A percentile compares a stretch with the other conserved stretches of the same genome.
Conservation (phyloP, 768 basidiomycete genomes). For the Leccinum aurantiacum region DNA sequence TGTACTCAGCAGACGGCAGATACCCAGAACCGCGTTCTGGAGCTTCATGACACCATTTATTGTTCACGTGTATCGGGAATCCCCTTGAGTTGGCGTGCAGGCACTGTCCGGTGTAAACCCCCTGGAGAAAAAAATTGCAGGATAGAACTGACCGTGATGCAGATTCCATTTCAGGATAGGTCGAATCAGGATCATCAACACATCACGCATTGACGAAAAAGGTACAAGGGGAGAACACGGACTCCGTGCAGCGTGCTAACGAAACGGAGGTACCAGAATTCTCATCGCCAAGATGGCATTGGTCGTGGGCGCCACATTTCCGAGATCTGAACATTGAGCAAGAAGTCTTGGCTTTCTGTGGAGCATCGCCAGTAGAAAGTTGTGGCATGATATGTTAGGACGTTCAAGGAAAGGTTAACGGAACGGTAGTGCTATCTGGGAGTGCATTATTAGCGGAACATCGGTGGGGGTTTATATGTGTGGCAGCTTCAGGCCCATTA, state of each 20-base stretch:
- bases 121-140: neutral
- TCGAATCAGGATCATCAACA: neutral
- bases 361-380: neutral
- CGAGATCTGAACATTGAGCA: neutral
- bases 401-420: neutral
- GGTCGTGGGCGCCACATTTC: neutral
- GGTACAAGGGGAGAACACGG: slow-evolving; percentile 9
- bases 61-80: neutral
- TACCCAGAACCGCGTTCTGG: neutral
- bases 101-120: slow-evolving; percentile 1
- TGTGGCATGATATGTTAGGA: neutral
- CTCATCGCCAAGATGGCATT: neutral
- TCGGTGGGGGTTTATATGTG: too few species aligned
- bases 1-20: neutral
- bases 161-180: slow-evolving; percentile 14
- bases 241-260: neutral
- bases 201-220: slow-evolving; percentile 7
- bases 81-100: neutral
- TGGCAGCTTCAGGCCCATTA: too few species aligned
- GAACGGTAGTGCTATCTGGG: too few species aligned
- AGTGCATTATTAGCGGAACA: too few species aligned
- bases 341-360: neutral
- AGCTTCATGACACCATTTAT: neutral
- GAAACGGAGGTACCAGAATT: neutral
- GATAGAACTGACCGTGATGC: neutral